phyloP scores from a whole-genome alignment of 1,139 yeast genomes.

The Yamadazyma dendronema region DNA sequence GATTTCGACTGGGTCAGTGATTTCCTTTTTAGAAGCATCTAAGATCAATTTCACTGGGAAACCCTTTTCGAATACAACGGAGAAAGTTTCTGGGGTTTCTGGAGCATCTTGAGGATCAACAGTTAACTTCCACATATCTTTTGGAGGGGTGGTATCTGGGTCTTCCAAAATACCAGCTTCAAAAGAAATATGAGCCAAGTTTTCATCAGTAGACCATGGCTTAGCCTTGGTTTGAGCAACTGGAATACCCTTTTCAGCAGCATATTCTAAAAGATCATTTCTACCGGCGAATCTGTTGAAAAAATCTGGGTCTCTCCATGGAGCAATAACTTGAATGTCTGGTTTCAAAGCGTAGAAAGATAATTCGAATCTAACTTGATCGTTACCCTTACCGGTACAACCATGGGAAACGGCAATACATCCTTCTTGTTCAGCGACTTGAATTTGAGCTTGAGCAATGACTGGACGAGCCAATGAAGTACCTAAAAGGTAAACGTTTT shows the following conservation, averaged over 20 bases:
- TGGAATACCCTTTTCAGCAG: conserved; percentile 86
- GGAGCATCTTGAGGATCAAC: conserved; percentile 97
- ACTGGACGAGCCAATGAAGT: conserved; percentile 98
- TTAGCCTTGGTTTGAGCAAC: conserved; percentile 97
- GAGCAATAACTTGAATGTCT: conserved; percentile 94
- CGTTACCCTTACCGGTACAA: conserved; percentile 99
- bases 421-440: conserved; percentile 94
- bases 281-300: conserved; percentile 97
- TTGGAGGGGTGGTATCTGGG: conserved; percentile 98
- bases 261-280: conserved; percentile 90
- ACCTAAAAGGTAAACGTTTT: conserved; percentile 92
- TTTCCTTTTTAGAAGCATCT: conserved; percentile 54
- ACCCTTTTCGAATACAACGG: conserved; percentile 82
- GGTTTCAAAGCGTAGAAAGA: conserved; percentile 97
- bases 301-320: conserved; percentile 97
- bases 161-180: conserved; percentile 99
- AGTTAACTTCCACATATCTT: conserved; percentile 99
- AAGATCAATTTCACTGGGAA: conserved; percentile 78
- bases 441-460: conserved; percentile 95
- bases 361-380: conserved; percentile 96
- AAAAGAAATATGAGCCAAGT: conserved; percentile 96
- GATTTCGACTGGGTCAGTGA: conserved; percentile 86
- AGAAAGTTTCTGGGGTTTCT: conserved; percentile 82
- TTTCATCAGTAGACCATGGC: conserved; percentile 99
- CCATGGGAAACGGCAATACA: conserved; percentile 99